phyloP scores from a whole-genome alignment of 108 stramenopile species.

The Cyclotella choctawhatcheeana region DNA sequence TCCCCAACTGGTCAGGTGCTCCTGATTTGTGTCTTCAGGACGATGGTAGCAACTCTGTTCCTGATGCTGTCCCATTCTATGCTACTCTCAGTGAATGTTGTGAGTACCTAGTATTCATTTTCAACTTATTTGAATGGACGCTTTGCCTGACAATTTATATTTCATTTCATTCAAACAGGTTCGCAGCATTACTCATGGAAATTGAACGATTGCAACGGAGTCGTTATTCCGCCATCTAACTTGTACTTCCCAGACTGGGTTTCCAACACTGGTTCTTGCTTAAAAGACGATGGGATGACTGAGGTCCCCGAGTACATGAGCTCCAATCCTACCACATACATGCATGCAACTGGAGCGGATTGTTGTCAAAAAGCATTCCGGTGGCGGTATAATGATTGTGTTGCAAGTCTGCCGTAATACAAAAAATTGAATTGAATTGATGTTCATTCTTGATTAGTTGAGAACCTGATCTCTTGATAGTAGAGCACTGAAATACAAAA shows the following conservation, averaged over 20 bases:
- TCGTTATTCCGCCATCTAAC: background rate
- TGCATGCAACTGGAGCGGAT: constrained; percentile 1
- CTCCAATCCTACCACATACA: background rate
- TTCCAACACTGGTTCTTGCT: background rate
- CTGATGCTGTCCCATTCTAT: background rate
- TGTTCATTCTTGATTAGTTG: too few species aligned
- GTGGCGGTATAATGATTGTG: background rate
- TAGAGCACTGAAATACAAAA: too few species aligned
- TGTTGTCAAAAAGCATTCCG: background rate
- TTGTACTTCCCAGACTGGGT: constrained; percentile 6
- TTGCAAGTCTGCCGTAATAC: background rate
- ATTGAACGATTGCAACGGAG: constrained; percentile 3
- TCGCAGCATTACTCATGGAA: background rate
- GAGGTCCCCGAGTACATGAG: background rate
- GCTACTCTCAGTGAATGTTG: background rate
- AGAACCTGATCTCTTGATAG: too few species aligned
- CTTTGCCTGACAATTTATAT: background rate
- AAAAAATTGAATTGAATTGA: too few species aligned
- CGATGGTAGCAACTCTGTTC: background rate
- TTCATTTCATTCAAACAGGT: background rate
- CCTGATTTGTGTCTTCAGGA: background rate
- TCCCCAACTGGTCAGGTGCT: background rate
- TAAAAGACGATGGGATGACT: background rate
- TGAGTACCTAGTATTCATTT: background rate
- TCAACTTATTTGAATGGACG: background rate